A percentile compares a stretch with the other conserved stretches of the same genome.
Conservation (phyloP, 768 basidiomycete species). For the Amanita polypyramis region DNA sequence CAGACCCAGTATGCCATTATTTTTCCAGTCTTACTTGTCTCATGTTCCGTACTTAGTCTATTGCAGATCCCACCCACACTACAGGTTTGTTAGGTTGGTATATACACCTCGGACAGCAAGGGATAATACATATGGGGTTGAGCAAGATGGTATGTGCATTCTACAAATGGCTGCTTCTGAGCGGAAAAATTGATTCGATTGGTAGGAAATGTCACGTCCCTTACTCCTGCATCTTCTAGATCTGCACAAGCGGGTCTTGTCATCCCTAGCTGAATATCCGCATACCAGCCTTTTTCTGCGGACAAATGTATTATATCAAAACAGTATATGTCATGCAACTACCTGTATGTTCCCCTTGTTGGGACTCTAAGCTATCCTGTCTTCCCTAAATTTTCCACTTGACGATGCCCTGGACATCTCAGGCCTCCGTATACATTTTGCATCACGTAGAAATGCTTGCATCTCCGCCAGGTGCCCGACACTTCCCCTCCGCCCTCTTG, state of each 20-base stretch:
- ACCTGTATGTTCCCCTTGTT: too few species aligned
- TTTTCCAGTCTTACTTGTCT: background rate
- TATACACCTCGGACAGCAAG: background rate
- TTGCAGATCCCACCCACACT: background rate
- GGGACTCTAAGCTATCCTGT: conserved; percentile 8
- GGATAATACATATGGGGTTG: background rate
- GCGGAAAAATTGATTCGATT: background rate
- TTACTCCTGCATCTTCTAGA: too few species aligned
- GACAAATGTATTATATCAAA: too few species aligned
- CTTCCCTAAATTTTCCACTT: conserved; percentile 16
- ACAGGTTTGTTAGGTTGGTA: background rate
- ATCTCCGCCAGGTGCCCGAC: background rate
- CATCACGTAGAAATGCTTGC: background rate
- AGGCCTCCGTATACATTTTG: conserved; percentile 11
- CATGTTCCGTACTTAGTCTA: background rate
- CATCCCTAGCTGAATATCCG: too few species aligned
- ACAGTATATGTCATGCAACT: too few species aligned
- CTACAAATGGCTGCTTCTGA: background rate
- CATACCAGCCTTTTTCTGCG: too few species aligned
- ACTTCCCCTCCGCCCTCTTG: background rate
- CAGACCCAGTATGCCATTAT: background rate
- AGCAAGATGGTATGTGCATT: background rate
- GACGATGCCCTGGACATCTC: conserved; percentile 14
- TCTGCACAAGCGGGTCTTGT: too few species aligned
- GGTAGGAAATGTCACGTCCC: background rate